Evolutionary conservation across 257 asterid genomes (phyloP), one percentile per base, ranked within the genome.

Genomic region (Knoxia roxburghii): DNA sequence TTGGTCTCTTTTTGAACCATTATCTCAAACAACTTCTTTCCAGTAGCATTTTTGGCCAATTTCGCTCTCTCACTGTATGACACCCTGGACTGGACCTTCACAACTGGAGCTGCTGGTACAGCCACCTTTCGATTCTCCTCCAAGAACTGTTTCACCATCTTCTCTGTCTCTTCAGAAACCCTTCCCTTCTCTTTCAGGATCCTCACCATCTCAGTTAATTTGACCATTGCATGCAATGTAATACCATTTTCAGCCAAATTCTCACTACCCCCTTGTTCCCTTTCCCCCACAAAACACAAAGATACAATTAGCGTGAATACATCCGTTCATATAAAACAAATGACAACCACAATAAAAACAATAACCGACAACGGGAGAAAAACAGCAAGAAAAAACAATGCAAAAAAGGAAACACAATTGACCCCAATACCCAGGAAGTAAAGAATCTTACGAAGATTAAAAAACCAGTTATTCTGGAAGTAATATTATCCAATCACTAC

Each of bases 261-360:
- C 77, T 90, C 96, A 81, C 95, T 81, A 55, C 97, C 99, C 61
- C 97, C 99, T 81, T 93, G 99, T 70, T 93, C 99, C 88, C 99
- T 91, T 43, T 9, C 11, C 4, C 53, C 49, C 21, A 63, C 41
- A 40, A 59, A 2, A n/a, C 14, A 65, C 24, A 57, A 6, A 14
- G 14, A 10, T 59, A 27, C 23, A 52, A 50, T 20, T 15, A 58
- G 17, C 10, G 0, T n/a, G n/a, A n/a, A n/a, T n/a, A n/a, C n/a
- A n/a, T n/a, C n/a, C n/a, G n/a, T n/a, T n/a, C n/a, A n/a, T n/a
- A n/a, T n/a, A n/a, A n/a, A n/a, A n/a, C n/a, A n/a, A n/a, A n/a
- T n/a, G n/a, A n/a, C n/a, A n/a, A n/a, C n/a, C n/a, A n/a, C n/a
- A n/a, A n/a, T n/a, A n/a, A n/a, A n/a, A n/a, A n/a, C n/a, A n/a